phyloP scores from a whole-genome alignment of 768 basidiomycete genomes.

The Russula sp. region DNA sequence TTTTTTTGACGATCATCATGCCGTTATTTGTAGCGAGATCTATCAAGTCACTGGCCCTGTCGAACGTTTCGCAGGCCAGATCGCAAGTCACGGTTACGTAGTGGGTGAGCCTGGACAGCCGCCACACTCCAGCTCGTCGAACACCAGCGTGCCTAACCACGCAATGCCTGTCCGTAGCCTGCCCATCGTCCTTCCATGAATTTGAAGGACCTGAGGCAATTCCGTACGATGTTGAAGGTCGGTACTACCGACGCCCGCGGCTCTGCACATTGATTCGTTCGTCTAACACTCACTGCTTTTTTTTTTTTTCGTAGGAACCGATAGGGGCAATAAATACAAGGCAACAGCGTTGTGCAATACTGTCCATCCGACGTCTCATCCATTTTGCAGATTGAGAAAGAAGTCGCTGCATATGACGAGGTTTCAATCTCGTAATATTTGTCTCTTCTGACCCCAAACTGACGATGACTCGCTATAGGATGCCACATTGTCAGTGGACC shows the following conservation, averaged over 20 bases:
- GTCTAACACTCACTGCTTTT: background rate
- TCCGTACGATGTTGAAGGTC: constrained; percentile 84
- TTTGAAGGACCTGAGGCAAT: constrained; percentile 87
- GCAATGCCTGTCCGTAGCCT: constrained; percentile 46
- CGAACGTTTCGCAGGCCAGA: constrained; percentile 86
- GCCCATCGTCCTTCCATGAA: constrained; percentile 87
- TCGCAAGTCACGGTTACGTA: constrained; percentile 82
- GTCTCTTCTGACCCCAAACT: background rate
- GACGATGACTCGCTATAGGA: constrained; percentile 54
- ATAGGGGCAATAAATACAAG: constrained; percentile 93
- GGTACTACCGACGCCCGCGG: no score
- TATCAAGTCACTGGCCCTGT: constrained; percentile 97
- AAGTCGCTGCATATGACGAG: constrained; percentile 84
- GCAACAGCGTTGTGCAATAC: constrained; percentile 36
- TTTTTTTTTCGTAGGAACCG: constrained; percentile 53
- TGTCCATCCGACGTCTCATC: background rate
- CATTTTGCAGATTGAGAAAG: constrained; percentile 74
- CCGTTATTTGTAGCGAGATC: constrained; percentile 62
- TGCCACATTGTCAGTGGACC: constrained; percentile 69
- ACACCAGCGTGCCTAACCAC: background rate
- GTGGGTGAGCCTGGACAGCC: constrained; percentile 52
- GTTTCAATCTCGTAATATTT: constrained; percentile 39
- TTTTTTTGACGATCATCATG: background rate
- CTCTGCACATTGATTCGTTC: background rate
- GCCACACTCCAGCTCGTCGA: background rate